Evolutionary conservation across 148 eudicot species (phyloP), one percentile per base, ranked within the genome.

Genomic region (Gaultheria prostrata): DNA sequence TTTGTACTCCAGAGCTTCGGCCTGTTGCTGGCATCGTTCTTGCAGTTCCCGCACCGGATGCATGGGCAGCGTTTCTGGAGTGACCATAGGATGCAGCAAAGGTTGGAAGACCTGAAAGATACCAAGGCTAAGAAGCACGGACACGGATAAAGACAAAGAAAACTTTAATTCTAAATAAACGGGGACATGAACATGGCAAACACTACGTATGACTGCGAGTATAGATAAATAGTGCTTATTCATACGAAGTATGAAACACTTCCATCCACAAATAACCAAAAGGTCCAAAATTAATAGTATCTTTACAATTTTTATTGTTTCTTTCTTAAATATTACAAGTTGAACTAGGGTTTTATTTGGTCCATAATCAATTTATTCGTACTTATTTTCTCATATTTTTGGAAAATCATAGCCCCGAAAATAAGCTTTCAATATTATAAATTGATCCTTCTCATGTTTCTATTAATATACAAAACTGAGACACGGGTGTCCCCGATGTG

Each of bases 21-120:
- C 99, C 84, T 94, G 97, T 79, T 94, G 99, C 88, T 97, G 99
- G 89, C 99, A 97, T 69, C 99, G 89, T 84, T 97, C 99, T 87
- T 97, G 98, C 80, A 97, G 91, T 88, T 97, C 99, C 80, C 99
- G 89, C 79, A 97, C 99, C 11, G 99, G 99, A 83, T 97, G 99
- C 99, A 97, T 97, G 2, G 99, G 99, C 82, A 97, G 95, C 20
- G 99, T 97, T 82, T 97, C 99, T 48, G 98, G 99, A 71, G 99
- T 97, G 75, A 97, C 99, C 93, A 97, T 94, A 50, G 99, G 99
- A 85, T 97, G 89, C 92, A 97, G 81, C 86, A 97, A 87, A 28
- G 99, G 99, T 89, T 97, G 92, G 71, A 97, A 97, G 26, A 93
- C 97, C 99, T 97, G 88, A 69, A 80, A 54, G 13, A 61, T 61